Base-by-base conservation (phyloP, 2,329 filamentous ascomycete genomes). In the Anisogramma anomala region DNA sequence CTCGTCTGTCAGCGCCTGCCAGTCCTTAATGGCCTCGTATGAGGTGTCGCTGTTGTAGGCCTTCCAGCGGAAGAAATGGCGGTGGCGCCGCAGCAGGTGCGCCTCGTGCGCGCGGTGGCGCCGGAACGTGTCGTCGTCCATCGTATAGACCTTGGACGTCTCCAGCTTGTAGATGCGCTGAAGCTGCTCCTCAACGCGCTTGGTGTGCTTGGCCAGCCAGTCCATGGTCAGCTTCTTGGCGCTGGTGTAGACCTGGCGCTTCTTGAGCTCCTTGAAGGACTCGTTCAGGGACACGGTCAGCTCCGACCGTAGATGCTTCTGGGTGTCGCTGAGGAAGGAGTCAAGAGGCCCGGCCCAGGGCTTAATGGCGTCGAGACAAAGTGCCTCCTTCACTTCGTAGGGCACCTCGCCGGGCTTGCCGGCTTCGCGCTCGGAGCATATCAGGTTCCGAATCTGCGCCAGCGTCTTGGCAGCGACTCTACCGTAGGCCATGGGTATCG, bases 341-440 rank as follows among this genome's bases (percentile, higher is more conserved):
- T 66, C 53, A 34, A 79, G 63, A 0, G 77, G 76, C 0, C 52
- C 51, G 1, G 66, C 53, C 81, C 81, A 84, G 1, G 73, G 69
- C 6, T 56, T 53, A 1, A 83, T 69, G 0, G 72, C 70, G n/a
- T 71, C 59, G 13, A 66, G 61, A 33, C 72, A 76, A 13, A 83
- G 62, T 0, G 65, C 64, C 20, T 77, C 69, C 17, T 79, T 75
- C 0, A 81, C 76, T 27, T 74, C 71, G 0, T 72, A 68, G 0
- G 77, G 71, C 0, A 76, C 70, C 0, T 77, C 65, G 6, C 71
- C 69, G 0, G 75, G 76, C 49, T 78, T 65, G 0, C 78, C 77
- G 0, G 74, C 69, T 14, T 65, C 65, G 19, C 69, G 71, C 10
- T 73, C 72, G 3, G 64, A 58, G 14, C 63, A 57, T 11, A 82